Percentiles rank a stretch among this genome's conserved stretches.
These are phyloP conservation scores for Mycena sanguinolenta DNA, from an alignment of 768 basidiomycete species.

Conservation along the genomic window DNA sequence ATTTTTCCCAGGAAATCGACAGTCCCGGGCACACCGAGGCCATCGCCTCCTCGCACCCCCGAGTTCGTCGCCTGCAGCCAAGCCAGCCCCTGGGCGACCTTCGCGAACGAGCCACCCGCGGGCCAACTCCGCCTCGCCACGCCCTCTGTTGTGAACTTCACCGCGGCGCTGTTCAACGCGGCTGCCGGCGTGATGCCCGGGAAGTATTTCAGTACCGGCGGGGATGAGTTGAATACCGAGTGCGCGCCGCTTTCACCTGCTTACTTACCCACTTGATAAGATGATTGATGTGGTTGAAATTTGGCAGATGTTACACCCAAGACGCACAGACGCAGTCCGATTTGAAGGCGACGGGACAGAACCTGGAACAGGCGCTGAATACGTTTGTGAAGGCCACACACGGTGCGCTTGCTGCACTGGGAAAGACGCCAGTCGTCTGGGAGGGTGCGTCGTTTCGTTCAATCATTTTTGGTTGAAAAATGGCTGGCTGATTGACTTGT, in stretches of 20 bases:
- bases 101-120: conserved; percentile 82
- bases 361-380: conserved; percentile 74
- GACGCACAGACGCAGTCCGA: conserved; percentile 72
- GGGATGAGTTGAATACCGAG: conserved; percentile 81
- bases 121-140: conserved; percentile 86
- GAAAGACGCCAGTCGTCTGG: conserved; percentile 88
- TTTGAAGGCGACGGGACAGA: conserved; percentile 63
- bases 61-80: conserved; percentile 79
- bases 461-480: conserved; percentile 36
- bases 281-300: too few species aligned
- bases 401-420: conserved; percentile 60
- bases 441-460: conserved; percentile 62
- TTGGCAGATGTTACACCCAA: conserved; percentile 68
- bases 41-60: conserved; percentile 75
- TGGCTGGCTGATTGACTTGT: conserved; percentile 39
- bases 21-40: conserved; percentile 85
- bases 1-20: conserved; percentile 82
- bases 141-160: conserved; percentile 70
- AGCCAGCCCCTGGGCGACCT: conserved; percentile 68
- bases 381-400: conserved; percentile 75
- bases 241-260: too few species aligned
- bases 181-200: conserved; percentile 68
- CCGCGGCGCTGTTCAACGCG: conserved; percentile 63
- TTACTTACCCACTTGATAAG: too few species aligned
- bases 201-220: conserved; percentile 82